Percentiles rank a stretch among this genome's conserved stretches.
Conservation (phyloP, 805 yeast genomes). For the Barnettozyma populi region DNA sequence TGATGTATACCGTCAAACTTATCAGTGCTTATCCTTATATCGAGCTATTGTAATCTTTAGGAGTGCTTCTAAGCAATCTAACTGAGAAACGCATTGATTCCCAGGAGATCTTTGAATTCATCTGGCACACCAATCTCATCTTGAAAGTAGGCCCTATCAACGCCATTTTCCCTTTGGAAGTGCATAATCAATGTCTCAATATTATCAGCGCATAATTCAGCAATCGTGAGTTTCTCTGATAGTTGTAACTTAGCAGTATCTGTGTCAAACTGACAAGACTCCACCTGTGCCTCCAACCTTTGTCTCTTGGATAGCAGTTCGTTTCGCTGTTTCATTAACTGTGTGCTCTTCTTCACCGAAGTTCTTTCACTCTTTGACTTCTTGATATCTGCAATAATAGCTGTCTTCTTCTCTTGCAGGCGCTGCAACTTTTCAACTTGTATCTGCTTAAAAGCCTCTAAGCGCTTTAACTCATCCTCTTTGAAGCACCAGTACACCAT, state of each 20-base stretch:
- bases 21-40: too few species aligned
- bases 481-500: conserved; percentile 48
- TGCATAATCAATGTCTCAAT: conserved; percentile 36
- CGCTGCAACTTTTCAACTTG: conserved; percentile 1
- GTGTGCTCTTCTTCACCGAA: background rate
- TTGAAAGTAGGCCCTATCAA: conserved; percentile 28
- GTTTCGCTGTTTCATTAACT: conserved; percentile 8
- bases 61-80: background rate
- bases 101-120: conserved; percentile 30
- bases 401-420: conserved; percentile 12
- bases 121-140: conserved; percentile 40
- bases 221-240: conserved; percentile 6
- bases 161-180: conserved; percentile 28
- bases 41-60: too few species aligned
- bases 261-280: conserved; percentile 9
- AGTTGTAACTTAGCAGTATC: conserved; percentile 17
- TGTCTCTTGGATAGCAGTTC: conserved; percentile 11
- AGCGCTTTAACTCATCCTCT: conserved; percentile 25
- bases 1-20: too few species aligned
- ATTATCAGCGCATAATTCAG: conserved; percentile 31
- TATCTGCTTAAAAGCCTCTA: conserved; percentile 10
- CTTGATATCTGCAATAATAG: conserved; percentile 1
- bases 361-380: conserved; percentile 11
- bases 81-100: conserved; percentile 8
- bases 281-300: conserved; percentile 6